These are phyloP conservation scores for Zanthoxylum bungeanum DNA, from an alignment of 345 rosid genomes.

Conservation along the genomic window DNA sequence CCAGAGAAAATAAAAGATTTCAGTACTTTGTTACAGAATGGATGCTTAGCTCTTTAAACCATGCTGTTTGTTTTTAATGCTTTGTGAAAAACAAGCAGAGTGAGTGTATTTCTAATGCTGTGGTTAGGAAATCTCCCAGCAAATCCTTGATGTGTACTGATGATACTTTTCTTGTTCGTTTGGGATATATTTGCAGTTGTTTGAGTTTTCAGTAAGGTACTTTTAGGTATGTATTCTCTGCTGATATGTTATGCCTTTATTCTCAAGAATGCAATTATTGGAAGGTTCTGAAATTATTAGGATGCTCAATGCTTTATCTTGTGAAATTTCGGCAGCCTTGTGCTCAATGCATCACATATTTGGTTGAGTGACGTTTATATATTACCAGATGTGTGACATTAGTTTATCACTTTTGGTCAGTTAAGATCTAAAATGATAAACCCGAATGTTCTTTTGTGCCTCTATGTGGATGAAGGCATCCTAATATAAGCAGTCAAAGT, in stretches of 20 bases:
- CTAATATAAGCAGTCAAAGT: conserved; percentile 98
- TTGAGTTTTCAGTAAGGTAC: background rate
- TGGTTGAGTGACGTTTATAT: background rate
- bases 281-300: background rate
- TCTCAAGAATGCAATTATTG: background rate
- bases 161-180: background rate
- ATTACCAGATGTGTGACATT: background rate
- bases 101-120: background rate
- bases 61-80: background rate
- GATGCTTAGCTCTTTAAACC: background rate
- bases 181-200: background rate
- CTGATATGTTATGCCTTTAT: background rate
- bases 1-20: too few species aligned
- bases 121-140: background rate
- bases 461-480: conserved; percentile 65
- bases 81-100: background rate
- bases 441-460: background rate
- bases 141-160: background rate
- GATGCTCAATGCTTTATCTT: background rate
- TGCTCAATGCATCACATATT: background rate
- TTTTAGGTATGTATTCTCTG: background rate
- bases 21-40: background rate
- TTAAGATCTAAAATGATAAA: background rate
- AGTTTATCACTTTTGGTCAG: background rate
- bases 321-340: background rate